phyloP scores from a whole-genome alignment of 148 eudicot genomes.

The Rhododendron vialii region DNA sequence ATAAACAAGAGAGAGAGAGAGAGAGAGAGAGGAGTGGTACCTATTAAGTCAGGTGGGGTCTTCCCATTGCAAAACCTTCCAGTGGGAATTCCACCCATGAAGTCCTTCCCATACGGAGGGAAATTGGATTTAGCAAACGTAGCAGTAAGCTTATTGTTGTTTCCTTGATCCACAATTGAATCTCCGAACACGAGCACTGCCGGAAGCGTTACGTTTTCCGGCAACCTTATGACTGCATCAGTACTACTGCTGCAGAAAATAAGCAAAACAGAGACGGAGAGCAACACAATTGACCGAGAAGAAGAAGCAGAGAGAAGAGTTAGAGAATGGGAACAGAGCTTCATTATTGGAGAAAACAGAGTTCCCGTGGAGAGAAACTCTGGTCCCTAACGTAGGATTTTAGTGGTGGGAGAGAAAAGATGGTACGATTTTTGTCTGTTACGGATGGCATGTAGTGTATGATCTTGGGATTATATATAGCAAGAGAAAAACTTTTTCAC shows the following conservation, averaged over 20 bases:
- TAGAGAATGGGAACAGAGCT: neutral
- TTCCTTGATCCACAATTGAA: constrained; percentile 65
- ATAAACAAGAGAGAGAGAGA: neutral
- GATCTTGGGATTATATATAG: neutral
- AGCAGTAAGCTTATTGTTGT: constrained; percentile 29
- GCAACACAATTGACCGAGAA: neutral
- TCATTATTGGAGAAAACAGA: neutral
- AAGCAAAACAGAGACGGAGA: neutral
- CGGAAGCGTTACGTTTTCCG: constrained; percentile 35
- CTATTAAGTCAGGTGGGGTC: constrained; percentile 65
- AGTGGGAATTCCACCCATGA: constrained; percentile 45
- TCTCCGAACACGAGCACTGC: constrained; percentile 60
- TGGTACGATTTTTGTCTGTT: too few relatives aligned
- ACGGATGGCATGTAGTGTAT: neutral
- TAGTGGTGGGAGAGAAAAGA: neutral
- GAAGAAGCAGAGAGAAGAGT: neutral
- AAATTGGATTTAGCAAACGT: constrained; percentile 37
- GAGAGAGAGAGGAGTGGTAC: constrained; percentile 23
- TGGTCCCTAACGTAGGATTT: neutral
- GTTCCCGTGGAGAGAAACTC: neutral
- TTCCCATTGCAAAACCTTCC: constrained; percentile 71
- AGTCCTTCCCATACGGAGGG: constrained; percentile 62
- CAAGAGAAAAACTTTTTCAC: neutral
- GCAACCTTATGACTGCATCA: constrained; percentile 26
- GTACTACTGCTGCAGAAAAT: neutral